Base-by-base conservation (phyloP, 116 monocot species). In the Cymodocea nodosa region DNA sequence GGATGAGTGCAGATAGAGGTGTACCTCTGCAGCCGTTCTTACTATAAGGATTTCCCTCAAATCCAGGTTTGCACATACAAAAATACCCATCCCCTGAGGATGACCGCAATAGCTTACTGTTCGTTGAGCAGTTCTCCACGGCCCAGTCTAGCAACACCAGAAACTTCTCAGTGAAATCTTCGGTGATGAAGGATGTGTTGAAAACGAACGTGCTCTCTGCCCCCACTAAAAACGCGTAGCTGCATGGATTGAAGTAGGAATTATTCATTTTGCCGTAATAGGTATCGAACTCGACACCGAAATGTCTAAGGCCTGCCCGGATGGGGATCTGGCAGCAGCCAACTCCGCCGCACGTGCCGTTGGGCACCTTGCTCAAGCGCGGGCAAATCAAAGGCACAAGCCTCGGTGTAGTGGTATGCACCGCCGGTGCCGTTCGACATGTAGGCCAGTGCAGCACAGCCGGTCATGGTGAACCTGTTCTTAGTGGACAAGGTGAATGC, bases 141-240 rank as follows among this genome's bases (percentile, higher is more conserved):
- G 79, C 72, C 81, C 83, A 85, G n/a, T 85, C 86, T 8, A 83
- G 58, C 58, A 75, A 70, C 44, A 44, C 44, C 44, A 7, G 86
- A 2, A 73, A 18, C 57, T 15, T 39, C 58, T 24, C 23, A 15
- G 15, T 9, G 6, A 56, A 50, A 0, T 5, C 3, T 4, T 50
- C 1, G 14, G 15, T 18, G 13, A 73, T 56, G 34, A 65, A 44
- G 14, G 35, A 22, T n/a, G 34, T 50, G 3, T 24, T 68, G 63
- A 80, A 80, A 15, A 25, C 18, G 50, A 63, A 75, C 35, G 6
- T 5, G 1, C 23, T 60, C 5, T 58, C 23, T 20, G 30, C 3
- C 2, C 76, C 64, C 0, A 63, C 69, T 20, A 80, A 2, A 59
- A 80, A 76, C 18, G 49, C 72, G 13, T 63, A 72, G 64, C 72